Percentiles rank a stretch among this genome's conserved stretches.
Evolutionary conservation across 1,139 yeast genomes (phyloP).

Genomic region (Magnusiomyces fungicola): DNA sequence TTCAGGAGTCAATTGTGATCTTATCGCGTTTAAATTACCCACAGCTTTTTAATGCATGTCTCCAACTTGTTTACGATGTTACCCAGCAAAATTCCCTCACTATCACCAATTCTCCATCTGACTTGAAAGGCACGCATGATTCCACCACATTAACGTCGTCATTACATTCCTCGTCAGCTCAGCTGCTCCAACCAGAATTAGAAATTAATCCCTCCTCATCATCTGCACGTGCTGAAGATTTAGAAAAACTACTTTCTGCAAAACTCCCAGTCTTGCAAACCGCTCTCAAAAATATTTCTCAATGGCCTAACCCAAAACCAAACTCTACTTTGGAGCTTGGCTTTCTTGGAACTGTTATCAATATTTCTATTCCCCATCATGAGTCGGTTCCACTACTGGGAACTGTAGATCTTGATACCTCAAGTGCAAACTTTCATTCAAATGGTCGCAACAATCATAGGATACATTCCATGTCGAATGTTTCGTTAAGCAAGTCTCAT

Average conservation of each 20-base stretch:
- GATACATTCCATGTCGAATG: background rate
- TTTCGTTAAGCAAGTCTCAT: background rate
- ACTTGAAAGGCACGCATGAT: too few relatives aligned
- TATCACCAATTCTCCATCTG: background rate
- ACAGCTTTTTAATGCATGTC: constrained; percentile 23
- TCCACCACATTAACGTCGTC: too few relatives aligned
- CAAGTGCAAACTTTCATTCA: constrained; percentile 9
- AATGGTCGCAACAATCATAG: constrained; percentile 5
- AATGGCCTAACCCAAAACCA: constrained; percentile 26
- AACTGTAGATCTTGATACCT: constrained; percentile 12
- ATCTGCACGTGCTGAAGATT: background rate
- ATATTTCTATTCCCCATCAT: constrained; percentile 15
- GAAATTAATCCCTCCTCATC: background rate
- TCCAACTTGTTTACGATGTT: constrained; percentile 17
- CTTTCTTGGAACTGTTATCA: constrained; percentile 24
- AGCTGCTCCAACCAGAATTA: background rate
- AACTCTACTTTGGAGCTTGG: constrained; percentile 22
- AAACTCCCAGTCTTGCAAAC: constrained; percentile 7
- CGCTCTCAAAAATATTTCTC: constrained; percentile 21
- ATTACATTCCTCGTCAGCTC: background rate
- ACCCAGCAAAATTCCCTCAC: constrained; percentile 7
- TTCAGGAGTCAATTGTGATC: constrained; percentile 27
- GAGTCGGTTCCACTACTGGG: constrained; percentile 18
- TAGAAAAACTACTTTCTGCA: background rate
- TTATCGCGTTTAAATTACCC: constrained; percentile 24